A percentile compares a stretch with the other conserved stretches of the same genome.
Conservation (phyloP, 257 asterid species). For the Przewalskia tangutica region DNA sequence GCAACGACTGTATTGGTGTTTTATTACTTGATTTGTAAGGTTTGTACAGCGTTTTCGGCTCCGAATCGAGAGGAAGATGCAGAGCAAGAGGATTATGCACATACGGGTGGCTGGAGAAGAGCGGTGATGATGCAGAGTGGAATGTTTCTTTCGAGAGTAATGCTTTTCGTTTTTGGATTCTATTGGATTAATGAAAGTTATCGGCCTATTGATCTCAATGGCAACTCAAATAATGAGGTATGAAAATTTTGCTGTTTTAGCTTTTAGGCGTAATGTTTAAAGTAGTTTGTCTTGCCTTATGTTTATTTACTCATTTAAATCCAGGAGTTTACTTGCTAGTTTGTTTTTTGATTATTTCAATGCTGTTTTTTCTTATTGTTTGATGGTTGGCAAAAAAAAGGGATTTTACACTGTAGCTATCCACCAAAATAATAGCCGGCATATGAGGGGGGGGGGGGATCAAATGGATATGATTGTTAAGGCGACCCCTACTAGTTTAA, state of each 20-base stretch:
- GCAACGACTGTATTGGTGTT: conserved; percentile 39
- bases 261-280: background rate
- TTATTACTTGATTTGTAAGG: conserved; percentile 66
- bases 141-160: conserved; percentile 46
- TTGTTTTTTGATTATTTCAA: background rate
- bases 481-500: too few relatives aligned
- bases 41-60: conserved; percentile 56
- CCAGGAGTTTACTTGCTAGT: background rate
- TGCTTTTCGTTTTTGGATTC: conserved; percentile 74
- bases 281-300: background rate
- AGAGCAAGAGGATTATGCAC: conserved; percentile 92
- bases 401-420: too few relatives aligned
- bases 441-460: too few relatives aligned
- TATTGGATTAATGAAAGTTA: conserved; percentile 46
- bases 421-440: too few relatives aligned
- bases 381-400: background rate
- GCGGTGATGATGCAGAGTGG: conserved; percentile 57
- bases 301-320: background rate
- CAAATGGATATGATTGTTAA: too few relatives aligned
- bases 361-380: background rate
- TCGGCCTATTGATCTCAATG: conserved; percentile 15
- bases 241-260: background rate
- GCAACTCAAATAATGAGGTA: conserved; percentile 36
- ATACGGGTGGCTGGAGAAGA: conserved; percentile 86
- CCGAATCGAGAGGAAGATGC: conserved; percentile 54